These are phyloP conservation scores for Kalaharituber pfeilii DNA, from an alignment of 2,329 filamentous ascomycete genomes.

Conservation along the genomic window DNA sequence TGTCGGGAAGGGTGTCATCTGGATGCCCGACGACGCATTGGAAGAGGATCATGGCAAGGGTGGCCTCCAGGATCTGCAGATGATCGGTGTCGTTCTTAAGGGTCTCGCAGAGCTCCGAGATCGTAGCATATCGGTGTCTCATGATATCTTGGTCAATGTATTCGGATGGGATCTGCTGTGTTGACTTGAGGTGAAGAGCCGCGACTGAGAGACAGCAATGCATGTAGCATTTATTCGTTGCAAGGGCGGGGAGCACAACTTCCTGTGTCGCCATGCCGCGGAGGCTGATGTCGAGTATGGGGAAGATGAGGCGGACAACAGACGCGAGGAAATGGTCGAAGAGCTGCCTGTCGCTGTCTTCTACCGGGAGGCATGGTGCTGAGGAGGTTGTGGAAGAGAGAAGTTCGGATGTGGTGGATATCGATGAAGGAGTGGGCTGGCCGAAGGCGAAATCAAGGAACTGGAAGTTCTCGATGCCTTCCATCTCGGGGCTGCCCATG, in stretches of 20 bases:
- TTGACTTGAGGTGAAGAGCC: constrained; percentile 78
- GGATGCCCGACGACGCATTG: constrained; percentile 72
- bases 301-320: constrained; percentile 78
- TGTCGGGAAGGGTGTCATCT: constrained; percentile 71
- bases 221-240: constrained; percentile 81
- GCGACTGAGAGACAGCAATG: constrained; percentile 92
- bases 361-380: constrained; percentile 33
- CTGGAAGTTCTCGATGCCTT: constrained; percentile 38
- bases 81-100: constrained; percentile 67
- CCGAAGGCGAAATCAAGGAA: constrained; percentile 69
- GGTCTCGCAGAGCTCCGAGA: constrained; percentile 68
- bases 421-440: constrained; percentile 23
- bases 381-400: constrained; percentile 18
- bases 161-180: constrained; percentile 39
- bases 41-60: constrained; percentile 90
- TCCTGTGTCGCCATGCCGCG: constrained; percentile 65
- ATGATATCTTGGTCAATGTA: constrained; percentile 63
- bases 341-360: constrained; percentile 71
- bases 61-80: constrained; percentile 75
- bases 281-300: constrained; percentile 77
- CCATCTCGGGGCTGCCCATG: background rate
- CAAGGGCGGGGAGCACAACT: constrained; percentile 70
- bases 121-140: constrained; percentile 75
- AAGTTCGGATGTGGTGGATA: background rate
- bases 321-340: constrained; percentile 81